Evolutionary conservation across 495 filamentous ascomycete species (phyloP).

Genomic region (Poronia punctata): DNA sequence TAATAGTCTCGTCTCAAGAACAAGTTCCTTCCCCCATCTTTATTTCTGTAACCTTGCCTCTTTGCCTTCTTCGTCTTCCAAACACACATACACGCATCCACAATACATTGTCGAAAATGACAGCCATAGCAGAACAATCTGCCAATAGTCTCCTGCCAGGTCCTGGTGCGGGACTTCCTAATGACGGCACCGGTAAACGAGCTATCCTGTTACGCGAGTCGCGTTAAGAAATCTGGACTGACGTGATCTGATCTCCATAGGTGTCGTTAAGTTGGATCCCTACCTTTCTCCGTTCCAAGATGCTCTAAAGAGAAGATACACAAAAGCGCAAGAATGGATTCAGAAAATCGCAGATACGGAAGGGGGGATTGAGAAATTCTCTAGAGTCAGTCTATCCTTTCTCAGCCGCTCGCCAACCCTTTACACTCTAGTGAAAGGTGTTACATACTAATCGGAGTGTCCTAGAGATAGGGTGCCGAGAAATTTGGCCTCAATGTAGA

Average conservation of each 20-base stretch:
- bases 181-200: conserved; percentile 41
- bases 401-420: background rate
- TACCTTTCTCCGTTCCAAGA: conserved; percentile 83
- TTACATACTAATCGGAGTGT: conserved; percentile 11
- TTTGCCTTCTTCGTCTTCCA: too few species aligned
- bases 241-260: conserved; percentile 37
- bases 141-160: conserved; percentile 31
- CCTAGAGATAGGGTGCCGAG: conserved; percentile 62
- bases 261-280: conserved; percentile 81
- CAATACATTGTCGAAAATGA: conserved; percentile 35
- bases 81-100: too few species aligned
- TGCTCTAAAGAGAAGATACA: conserved; percentile 65
- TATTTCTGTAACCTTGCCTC: too few species aligned
- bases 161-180: conserved; percentile 31
- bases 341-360: conserved; percentile 73
- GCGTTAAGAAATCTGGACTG: conserved; percentile 4
- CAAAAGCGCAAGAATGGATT: conserved; percentile 83
- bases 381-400: conserved; percentile 52
- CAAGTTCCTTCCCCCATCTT: too few species aligned
- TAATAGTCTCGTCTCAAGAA: too few species aligned
- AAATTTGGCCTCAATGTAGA: conserved; percentile 74
- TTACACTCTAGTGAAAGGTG: background rate
- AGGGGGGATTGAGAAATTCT: conserved; percentile 89
- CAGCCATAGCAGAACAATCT: conserved; percentile 28
- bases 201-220: background rate